These are phyloP conservation scores for Sanghuangporus weigelae DNA, from an alignment of 1,284 basidiomycete species.

Conservation along the genomic window DNA sequence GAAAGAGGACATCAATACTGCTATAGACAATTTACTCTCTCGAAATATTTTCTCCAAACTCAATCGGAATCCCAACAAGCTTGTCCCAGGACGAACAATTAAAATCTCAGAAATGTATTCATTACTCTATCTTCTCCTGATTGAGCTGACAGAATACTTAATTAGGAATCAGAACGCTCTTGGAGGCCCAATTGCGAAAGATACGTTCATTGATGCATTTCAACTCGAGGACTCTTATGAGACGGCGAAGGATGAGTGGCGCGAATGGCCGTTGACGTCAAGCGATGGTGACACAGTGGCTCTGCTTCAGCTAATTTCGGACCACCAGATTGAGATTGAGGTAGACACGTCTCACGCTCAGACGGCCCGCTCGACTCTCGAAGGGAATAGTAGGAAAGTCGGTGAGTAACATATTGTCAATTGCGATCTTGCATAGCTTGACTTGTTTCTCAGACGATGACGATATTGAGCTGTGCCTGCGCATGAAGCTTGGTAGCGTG, in stretches of 20 bases:
- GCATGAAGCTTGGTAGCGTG: neutral
- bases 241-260: conserved; percentile 45
- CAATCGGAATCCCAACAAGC: conserved; percentile 54
- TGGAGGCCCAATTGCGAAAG: conserved; percentile 56
- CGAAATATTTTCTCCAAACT: conserved; percentile 62
- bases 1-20: conserved; percentile 44
- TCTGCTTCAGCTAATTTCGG: conserved; percentile 64
- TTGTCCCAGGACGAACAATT: conserved; percentile 60
- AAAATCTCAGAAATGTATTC: conserved; percentile 66
- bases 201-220: conserved; percentile 64
- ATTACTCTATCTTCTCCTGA: conserved; percentile 8
- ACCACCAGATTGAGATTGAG: conserved; percentile 65
- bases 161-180: conserved; percentile 61
- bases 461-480: conserved; percentile 52
- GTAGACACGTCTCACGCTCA: conserved; percentile 60
- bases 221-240: conserved; percentile 53
- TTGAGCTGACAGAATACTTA: conserved; percentile 11
- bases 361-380: conserved; percentile 46
- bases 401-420: conserved; percentile 37
- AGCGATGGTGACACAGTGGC: conserved; percentile 73
- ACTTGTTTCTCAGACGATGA: conserved; percentile 59
- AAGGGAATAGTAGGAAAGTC: conserved; percentile 84
- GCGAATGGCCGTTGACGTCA: conserved; percentile 66
- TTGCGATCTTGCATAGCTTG: neutral
- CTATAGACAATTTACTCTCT: conserved; percentile 52